A percentile compares a stretch with the other conserved stretches of the same genome.
phyloP scores from a whole-genome alignment of 768 basidiomycete species.

The Phaffia tasmanica region DNA sequence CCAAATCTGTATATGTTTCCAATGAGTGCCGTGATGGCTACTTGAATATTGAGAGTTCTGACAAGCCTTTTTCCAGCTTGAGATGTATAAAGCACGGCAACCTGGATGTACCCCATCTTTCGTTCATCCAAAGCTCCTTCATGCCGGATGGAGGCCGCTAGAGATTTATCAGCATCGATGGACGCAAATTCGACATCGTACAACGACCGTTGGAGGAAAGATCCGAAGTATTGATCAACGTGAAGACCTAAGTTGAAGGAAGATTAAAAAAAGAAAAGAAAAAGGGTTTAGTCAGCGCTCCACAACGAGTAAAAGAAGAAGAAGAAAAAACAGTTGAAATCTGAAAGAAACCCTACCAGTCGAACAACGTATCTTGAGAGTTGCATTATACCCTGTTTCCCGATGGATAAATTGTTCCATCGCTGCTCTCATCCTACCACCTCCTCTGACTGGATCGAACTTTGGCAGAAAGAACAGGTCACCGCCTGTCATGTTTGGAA shows the following conservation, averaged over 20 bases:
- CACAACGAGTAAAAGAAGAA: neutral
- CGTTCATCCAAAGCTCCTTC: constrained; percentile 54
- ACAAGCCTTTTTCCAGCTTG: constrained; percentile 66
- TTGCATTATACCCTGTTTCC: constrained; percentile 66
- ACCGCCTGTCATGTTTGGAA: constrained; percentile 70
- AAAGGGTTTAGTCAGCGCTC: neutral
- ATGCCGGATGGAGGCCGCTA: constrained; percentile 66
- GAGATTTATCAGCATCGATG: constrained; percentile 68
- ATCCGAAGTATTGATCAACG: constrained; percentile 49
- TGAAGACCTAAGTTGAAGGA: constrained; percentile 30
- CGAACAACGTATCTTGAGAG: constrained; percentile 71
- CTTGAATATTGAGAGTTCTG: constrained; percentile 69
- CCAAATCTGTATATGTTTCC: constrained; percentile 83
- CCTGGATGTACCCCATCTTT: constrained; percentile 67
- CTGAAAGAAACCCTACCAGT: constrained; percentile 49
- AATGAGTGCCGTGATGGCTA: constrained; percentile 70
- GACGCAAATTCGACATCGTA: constrained; percentile 69
- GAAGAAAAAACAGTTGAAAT: neutral
- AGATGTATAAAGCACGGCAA: constrained; percentile 77
- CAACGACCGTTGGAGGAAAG: constrained; percentile 41
- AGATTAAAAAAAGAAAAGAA: constrained; percentile 9
- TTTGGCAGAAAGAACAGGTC: constrained; percentile 84
- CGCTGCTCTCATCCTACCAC: constrained; percentile 57
- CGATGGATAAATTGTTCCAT: constrained; percentile 54
- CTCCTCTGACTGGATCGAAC: constrained; percentile 63